Evolutionary conservation across 441 rosid genomes (phyloP), one percentile per base, ranked within the genome.

Genomic region (Capsella rubella): DNA sequence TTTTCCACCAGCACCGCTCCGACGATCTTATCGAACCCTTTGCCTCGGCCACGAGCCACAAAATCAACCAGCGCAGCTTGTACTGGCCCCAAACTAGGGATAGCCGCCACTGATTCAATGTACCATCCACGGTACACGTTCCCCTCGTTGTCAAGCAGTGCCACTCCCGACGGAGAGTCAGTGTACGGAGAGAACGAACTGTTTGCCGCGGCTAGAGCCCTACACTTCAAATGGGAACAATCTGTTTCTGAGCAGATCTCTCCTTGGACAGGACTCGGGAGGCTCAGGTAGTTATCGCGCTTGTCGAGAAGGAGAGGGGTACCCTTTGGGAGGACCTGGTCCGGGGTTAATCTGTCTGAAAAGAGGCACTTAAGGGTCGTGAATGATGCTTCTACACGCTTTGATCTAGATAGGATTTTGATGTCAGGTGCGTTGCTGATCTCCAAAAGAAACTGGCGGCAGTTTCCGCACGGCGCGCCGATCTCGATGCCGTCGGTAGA

Each of bases 381-480:
- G 6, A 42, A 42, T 42, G 46, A 42, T 13, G 2, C 46, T 12
- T 42, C 46, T 42, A 12, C 46, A 42, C 5, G n/a, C 13, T 42
- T 42, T 42, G 46, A 42, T 42, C 13, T 42, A 2, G 0, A 5
- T 71, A 81, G 83, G 84, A 91, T 73, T 59, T 82, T 60, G 67
- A 89, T 69, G 32, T 82, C 81, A 11, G 86, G 55, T 15, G 89
- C 88, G 64, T 72, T 34, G 25, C 93, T 93, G 76, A 91, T 67
- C 78, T 91, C 97, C 51, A 87, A 91, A 10, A 84, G 53, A 81
- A 91, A 91, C 14, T 91, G 97, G 64, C 97, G 93, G 89, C 95
- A 91, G 83, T 91, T 92, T 73, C 95, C 95, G 51, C 97, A 91
- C 3, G 97, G 95, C 21, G 95, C 87, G 43, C 88, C 70, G 75